These are phyloP conservation scores for Panicum miliaceum DNA, from an alignment of 176 grass and related monocot genomes.

Conservation along the genomic window DNA sequence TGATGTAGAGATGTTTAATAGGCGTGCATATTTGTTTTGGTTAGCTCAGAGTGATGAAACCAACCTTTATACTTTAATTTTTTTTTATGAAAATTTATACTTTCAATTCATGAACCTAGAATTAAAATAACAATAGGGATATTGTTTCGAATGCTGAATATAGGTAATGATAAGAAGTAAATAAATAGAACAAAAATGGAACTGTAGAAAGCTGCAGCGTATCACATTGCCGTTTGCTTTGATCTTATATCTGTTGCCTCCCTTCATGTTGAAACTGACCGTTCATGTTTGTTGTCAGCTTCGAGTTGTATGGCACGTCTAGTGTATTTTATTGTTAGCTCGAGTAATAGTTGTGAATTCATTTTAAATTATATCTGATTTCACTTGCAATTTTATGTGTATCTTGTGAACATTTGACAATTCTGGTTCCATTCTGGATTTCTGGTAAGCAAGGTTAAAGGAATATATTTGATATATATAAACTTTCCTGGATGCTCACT, in stretches of 20 bases:
- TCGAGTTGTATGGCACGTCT: background rate
- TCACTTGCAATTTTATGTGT: background rate
- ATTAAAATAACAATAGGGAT: background rate
- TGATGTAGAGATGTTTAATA: conserved; percentile 22
- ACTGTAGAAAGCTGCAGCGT: background rate
- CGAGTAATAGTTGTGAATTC: background rate
- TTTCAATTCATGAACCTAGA: conserved; percentile 7
- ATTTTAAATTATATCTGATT: background rate
- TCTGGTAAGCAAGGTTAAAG: background rate
- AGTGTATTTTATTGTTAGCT: background rate
- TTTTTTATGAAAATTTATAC: no score
- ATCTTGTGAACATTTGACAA: background rate
- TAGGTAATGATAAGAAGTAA: conserved; percentile 3
- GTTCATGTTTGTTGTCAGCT: background rate
- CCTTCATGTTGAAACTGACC: background rate
- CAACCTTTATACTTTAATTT: background rate
- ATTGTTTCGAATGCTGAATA: background rate
- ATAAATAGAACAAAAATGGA: background rate
- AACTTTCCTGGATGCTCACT: background rate
- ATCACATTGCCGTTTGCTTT: conserved; percentile 2
- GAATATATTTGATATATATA: background rate
- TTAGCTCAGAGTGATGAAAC: conserved; percentile 9
- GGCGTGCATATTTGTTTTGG: background rate
- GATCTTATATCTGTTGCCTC: background rate
- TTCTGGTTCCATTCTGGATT: background rate